phyloP scores from a whole-genome alignment of 306 rosid species.

The Vigna trinervia region DNA sequence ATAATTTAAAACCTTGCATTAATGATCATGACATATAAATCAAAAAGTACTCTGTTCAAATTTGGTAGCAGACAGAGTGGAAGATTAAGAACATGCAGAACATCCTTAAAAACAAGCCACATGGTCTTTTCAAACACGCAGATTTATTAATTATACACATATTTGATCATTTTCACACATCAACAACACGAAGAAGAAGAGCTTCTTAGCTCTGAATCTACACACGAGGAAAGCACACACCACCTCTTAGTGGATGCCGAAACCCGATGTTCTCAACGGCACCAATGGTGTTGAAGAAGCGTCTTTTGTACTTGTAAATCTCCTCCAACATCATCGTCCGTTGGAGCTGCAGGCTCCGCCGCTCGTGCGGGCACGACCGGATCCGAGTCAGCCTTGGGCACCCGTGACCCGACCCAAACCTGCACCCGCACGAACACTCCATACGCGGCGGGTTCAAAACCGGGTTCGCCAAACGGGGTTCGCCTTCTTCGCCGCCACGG shows the following conservation, averaged over 20 bases:
- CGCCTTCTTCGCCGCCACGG: constrained; percentile 37
- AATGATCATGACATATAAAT: too few species aligned
- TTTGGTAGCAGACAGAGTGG: not conserved
- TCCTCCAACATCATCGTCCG: constrained; percentile 61
- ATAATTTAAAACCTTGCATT: too few species aligned
- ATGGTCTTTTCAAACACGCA: not conserved
- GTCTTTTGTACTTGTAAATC: constrained; percentile 61
- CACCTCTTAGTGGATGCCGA: constrained; percentile 45
- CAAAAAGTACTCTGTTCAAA: too few species aligned
- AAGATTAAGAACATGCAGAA: not conserved
- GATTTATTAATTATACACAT: not conserved
- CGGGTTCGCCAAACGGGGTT: constrained; percentile 21
- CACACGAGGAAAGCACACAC: constrained; percentile 1
- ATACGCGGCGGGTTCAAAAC: constrained; percentile 8
- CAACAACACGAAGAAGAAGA: not conserved
- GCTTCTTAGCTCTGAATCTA: not conserved
- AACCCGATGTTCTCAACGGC: constrained; percentile 76
- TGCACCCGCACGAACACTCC: constrained; percentile 24
- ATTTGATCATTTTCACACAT: not conserved
- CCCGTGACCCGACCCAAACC: constrained; percentile 10
- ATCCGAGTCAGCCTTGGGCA: constrained; percentile 41
- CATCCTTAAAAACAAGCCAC: not conserved
- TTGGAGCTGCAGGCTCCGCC: constrained; percentile 64
- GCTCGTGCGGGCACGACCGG: constrained; percentile 57
- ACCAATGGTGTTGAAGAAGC: constrained; percentile 67